A percentile compares a stretch with the other conserved stretches of the same genome.
Evolutionary conservation across 345 rosid genomes (phyloP).

Genomic region (Stellera chamaejasme): DNA sequence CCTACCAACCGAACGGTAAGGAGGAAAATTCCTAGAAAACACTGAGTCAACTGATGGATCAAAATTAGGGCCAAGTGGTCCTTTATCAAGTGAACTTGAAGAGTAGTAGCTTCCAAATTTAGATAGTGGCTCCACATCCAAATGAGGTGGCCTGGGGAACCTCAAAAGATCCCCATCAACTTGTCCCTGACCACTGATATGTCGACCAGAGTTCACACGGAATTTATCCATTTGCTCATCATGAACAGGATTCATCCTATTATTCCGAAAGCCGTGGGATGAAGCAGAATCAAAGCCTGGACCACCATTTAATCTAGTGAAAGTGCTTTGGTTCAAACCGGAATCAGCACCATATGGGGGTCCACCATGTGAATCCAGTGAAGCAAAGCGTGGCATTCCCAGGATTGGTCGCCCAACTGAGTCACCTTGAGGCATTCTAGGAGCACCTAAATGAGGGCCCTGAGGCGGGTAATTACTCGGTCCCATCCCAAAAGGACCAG

Average conservation of each 20-base stretch:
- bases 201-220: slow-evolving; percentile 23
- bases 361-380: slow-evolving; percentile 18
- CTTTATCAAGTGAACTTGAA: slow-evolving; percentile 36
- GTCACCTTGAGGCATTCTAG: slow-evolving; percentile 23
- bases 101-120: slow-evolving; percentile 28
- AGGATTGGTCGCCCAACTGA: slow-evolving; percentile 10
- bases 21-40: slow-evolving; percentile 37
- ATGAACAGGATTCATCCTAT: slow-evolving; percentile 25
- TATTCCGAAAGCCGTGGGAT: slow-evolving; percentile 20
- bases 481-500: slow-evolving; percentile 32
- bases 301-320: slow-evolving; percentile 27
- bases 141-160: slow-evolving; percentile 32
- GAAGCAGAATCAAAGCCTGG: slow-evolving; percentile 23
- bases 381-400: slow-evolving; percentile 8
- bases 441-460: slow-evolving; percentile 7
- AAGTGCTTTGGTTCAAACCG: slow-evolving; percentile 6
- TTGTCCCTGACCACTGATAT: slow-evolving; percentile 22
- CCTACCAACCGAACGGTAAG: slow-evolving; percentile 8
- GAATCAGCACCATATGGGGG: slow-evolving; percentile 25
- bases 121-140: slow-evolving; percentile 25
- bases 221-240: slow-evolving; percentile 29
- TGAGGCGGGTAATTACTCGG: slow-evolving; percentile 27
- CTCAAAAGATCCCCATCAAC: slow-evolving; percentile 41
- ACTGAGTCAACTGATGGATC: slow-evolving; percentile 26
- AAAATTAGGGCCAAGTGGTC: slow-evolving; percentile 17